These are phyloP conservation scores for Phytophthora pistaciae DNA, from an alignment of 352 stramenopile genomes.

Conservation along the genomic window DNA sequence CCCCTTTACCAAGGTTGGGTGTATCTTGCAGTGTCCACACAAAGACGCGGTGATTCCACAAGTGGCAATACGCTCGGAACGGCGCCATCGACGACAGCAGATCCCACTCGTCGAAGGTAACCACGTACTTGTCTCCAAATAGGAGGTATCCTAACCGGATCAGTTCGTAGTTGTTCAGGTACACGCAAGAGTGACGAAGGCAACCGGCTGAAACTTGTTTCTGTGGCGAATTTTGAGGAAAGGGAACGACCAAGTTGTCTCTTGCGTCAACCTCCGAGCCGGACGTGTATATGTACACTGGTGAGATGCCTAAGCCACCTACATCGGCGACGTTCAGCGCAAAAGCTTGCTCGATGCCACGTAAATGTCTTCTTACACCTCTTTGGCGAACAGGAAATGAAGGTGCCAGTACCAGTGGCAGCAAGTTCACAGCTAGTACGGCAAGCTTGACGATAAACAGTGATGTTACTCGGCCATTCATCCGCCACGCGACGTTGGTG, in stretches of 20 bases:
- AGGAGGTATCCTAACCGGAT: conserved; percentile 35
- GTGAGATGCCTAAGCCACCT: neutral
- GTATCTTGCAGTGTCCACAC: conserved; percentile 20
- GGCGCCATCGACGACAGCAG: conserved; percentile 18
- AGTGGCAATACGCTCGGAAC: conserved; percentile 19
- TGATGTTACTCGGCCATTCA: conserved; percentile 33
- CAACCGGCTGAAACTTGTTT: neutral
- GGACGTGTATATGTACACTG: too few species aligned
- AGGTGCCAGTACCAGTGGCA: conserved; percentile 32
- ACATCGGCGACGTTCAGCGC: conserved; percentile 12
- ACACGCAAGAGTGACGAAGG: conserved; percentile 5
- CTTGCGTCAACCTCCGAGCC: too few species aligned
- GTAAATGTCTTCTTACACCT: neutral
- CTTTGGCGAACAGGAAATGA: conserved; percentile 9
- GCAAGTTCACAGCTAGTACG: conserved; percentile 35
- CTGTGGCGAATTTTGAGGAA: too few species aligned
- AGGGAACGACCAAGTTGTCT: too few species aligned
- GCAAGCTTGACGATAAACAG: conserved; percentile 40
- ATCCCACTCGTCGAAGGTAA: conserved; percentile 36
- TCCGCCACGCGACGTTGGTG: conserved; percentile 21
- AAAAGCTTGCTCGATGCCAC: conserved; percentile 25
- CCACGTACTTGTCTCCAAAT: conserved; percentile 27
- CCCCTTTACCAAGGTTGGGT: too few species aligned
- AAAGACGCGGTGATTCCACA: conserved; percentile 36
- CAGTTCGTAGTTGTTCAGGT: conserved; percentile 34